These are phyloP conservation scores for Chrysoporthe austroafricana DNA, from an alignment of 2,329 filamentous ascomycete genomes.

Conservation along the genomic window DNA sequence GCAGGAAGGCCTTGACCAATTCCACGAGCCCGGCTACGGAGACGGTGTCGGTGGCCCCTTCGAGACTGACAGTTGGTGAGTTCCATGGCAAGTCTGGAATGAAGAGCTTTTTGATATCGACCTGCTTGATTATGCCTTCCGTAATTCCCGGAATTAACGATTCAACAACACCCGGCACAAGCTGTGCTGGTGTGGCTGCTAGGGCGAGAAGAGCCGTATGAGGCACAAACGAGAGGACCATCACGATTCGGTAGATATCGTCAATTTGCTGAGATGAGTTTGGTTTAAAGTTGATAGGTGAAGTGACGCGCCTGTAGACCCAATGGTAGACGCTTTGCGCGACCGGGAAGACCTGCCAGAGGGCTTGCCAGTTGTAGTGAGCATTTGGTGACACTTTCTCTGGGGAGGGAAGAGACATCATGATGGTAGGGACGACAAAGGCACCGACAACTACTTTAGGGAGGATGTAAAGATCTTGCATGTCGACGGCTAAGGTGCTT, in stretches of 20 bases:
- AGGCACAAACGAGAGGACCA: conserved; percentile 42
- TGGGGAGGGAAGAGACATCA: conserved; percentile 49
- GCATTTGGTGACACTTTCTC: conserved; percentile 41
- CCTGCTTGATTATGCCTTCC: conserved; percentile 19
- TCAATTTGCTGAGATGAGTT: background rate
- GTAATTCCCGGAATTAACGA: conserved; percentile 45
- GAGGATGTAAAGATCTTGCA: conserved; percentile 34
- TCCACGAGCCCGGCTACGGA: conserved; percentile 41
- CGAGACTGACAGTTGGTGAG: conserved; percentile 42
- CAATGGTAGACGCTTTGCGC: conserved; percentile 47
- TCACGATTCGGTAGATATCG: conserved; percentile 20
- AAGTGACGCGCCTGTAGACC: conserved; percentile 33
- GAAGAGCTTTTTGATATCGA: conserved; percentile 38
- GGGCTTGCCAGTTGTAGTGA: conserved; percentile 51
- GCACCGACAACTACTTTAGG: conserved; percentile 47
- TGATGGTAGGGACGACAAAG: conserved; percentile 47
- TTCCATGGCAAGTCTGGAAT: conserved; percentile 38
- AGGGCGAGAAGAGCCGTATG: conserved; percentile 47
- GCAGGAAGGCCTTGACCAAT: conserved; percentile 49
- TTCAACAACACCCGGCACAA: conserved; percentile 44
- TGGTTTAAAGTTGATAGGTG: conserved; percentile 1
- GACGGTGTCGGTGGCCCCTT: conserved; percentile 36
- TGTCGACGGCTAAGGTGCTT: conserved; percentile 2
- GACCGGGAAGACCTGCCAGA: conserved; percentile 56
- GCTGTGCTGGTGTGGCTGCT: conserved; percentile 40